A percentile compares a stretch with the other conserved stretches of the same genome.
These are phyloP conservation scores for Penicillium thymicola DNA, from an alignment of 2,329 filamentous ascomycete species.

Conservation along the genomic window DNA sequence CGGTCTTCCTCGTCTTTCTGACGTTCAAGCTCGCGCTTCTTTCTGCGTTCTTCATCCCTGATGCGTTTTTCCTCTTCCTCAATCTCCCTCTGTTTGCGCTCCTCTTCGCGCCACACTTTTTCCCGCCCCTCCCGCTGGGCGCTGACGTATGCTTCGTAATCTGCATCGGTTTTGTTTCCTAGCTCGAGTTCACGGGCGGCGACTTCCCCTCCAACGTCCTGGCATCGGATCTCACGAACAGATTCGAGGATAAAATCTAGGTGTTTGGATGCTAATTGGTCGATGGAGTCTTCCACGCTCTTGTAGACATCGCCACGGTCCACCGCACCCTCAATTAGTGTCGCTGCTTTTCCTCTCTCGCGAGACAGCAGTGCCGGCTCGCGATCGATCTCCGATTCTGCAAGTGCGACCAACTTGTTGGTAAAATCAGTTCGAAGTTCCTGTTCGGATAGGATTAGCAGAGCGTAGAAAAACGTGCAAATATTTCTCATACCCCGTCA, in stretches of 20 bases:
- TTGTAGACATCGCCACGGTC: constrained; percentile 62
- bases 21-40: constrained; percentile 43
- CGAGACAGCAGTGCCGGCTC: constrained; percentile 60
- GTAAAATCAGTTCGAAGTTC: constrained; percentile 53
- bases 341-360: constrained; percentile 60
- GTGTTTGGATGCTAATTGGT: constrained; percentile 53
- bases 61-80: constrained; percentile 43
- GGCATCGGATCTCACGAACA: constrained; percentile 55
- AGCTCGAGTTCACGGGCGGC: constrained; percentile 53
- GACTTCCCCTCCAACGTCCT: constrained; percentile 57
- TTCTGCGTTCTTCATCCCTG: constrained; percentile 43
- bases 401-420: constrained; percentile 52
- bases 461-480: not conserved
- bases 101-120: constrained; percentile 47
- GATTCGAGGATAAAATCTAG: constrained; percentile 53
- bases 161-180: constrained; percentile 59
- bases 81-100: constrained; percentile 53
- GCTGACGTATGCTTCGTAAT: constrained; percentile 55
- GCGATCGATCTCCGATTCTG: constrained; percentile 60
- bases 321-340: constrained; percentile 61
- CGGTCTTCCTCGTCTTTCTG: constrained; percentile 46
- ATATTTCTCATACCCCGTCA: constrained; percentile 45
- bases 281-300: constrained; percentile 54
- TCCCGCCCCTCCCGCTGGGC: constrained; percentile 52
- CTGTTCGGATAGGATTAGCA: constrained; percentile 32